Conservation (phyloP, 306 rosid species). For the Vigna trinervia region DNA sequence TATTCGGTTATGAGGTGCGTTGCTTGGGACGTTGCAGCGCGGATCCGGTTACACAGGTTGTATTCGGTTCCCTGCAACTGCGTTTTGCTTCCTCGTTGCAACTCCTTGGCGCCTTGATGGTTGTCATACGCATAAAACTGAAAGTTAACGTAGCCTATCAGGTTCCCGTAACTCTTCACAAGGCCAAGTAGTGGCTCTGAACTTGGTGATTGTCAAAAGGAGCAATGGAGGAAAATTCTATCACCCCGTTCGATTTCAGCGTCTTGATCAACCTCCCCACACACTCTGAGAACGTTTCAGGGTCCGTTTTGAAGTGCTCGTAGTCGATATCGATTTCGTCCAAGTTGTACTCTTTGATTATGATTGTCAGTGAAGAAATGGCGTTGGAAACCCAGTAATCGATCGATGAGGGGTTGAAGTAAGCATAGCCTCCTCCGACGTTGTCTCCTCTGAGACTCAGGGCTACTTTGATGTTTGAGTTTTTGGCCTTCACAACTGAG, state of each 20-base stretch:
- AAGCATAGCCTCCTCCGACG: slow-evolving; percentile 39
- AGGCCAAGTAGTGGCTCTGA: slow-evolving; percentile 67
- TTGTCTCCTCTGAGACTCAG: slow-evolving; percentile 74
- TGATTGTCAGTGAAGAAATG: slow-evolving; percentile 70
- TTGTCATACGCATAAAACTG: slow-evolving; percentile 84
- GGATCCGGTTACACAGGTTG: too few relatives aligned
- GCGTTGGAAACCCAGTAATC: slow-evolving; percentile 85
- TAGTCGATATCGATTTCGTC: slow-evolving; percentile 86
- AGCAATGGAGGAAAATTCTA: slow-evolving; percentile 77
- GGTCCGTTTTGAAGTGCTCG: slow-evolving; percentile 67
- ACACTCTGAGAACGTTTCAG: slow-evolving; percentile 69
- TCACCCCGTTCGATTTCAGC: slow-evolving; percentile 59
- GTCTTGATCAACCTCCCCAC: slow-evolving; percentile 62
- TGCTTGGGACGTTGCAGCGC: too few relatives aligned
- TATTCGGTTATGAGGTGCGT: too few relatives aligned
- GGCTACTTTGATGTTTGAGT: slow-evolving; percentile 74
- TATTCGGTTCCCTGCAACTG: too few relatives aligned
- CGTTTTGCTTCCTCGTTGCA: too few relatives aligned
- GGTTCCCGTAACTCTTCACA: slow-evolving; percentile 66
- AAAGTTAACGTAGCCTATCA: slow-evolving; percentile 82
- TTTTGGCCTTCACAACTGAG: slow-evolving; percentile 54
- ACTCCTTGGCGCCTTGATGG: too few relatives aligned
- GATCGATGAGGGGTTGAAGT: slow-evolving; percentile 66
- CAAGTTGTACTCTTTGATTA: slow-evolving; percentile 61
- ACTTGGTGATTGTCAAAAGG: slow-evolving; percentile 73